Base-by-base conservation (phyloP, 257 asterid genomes). In the Nicotiana paniculata region DNA sequence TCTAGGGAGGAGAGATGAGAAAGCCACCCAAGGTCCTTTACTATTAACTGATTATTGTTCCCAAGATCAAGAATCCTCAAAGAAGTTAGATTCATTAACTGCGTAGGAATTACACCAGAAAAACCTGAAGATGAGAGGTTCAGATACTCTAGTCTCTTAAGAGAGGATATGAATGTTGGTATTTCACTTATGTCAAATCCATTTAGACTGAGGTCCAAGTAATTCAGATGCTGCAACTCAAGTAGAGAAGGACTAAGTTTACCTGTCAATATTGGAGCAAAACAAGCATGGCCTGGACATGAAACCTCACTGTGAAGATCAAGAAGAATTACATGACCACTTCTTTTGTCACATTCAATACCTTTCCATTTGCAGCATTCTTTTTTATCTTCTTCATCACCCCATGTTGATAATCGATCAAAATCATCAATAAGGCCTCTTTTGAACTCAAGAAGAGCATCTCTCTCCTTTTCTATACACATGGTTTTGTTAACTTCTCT, bases 341-440 rank as follows among this genome's bases (percentile, higher is more conserved):
- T 83, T 65, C 48, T 68, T 30, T 57, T 77, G 74, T 57, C 74
- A 51, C 85, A 83, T 46, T 58, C 26, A 30, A 83, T 75, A 33
- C 85, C 85, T 15, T 66, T 11, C 85, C 85, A 83, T 21, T 83
- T 57, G 33, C 65, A 83, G 63, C 82, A 77, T 30, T 83, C 78
- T 54, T 65, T 5, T n/a, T 66, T 65, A 55, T 72, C 78, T 72
- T 72, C 59, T 5, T 72, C 59, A 72, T 48, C 43, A 7, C 79
- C 63, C 79, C 43, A 74, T 4, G 43, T 74, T 24, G 63, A 74
- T 48, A 74, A 51, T 26, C 10, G 8, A 37, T 6, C 70, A 54
- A 32, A 55, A 33, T 3, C 5, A 33, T 77, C 69, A 9, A 9
- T 11, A 30, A 77, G 32, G 15, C 51, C 68, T 55, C 21, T 11